Conservation (phyloP, 1,284 basidiomycete genomes). For the Naganishia sp. region DNA sequence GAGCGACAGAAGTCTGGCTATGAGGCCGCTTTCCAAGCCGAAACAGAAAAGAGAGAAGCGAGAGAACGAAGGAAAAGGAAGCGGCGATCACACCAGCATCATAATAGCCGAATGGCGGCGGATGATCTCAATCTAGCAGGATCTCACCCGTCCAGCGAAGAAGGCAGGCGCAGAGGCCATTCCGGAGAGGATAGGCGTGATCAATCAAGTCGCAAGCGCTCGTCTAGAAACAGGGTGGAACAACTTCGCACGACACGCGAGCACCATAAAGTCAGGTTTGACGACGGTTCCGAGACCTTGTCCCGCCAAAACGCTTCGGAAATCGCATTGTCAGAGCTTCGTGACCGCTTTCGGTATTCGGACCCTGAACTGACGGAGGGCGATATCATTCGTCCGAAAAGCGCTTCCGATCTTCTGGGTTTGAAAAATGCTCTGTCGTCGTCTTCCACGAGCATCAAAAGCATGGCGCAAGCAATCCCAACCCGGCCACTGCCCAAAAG, state of each 20-base stretch:
- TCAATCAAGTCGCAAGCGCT: not conserved
- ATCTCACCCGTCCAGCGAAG: not conserved
- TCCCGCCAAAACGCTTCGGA: not conserved
- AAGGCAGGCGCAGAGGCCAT: conserved; percentile 4
- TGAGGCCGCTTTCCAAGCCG: conserved; percentile 19
- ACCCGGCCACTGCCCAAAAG: conserved; percentile 34
- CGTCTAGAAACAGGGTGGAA: conserved; percentile 8
- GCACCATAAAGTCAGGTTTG: conserved; percentile 12
- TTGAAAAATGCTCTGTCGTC: conserved; percentile 30
- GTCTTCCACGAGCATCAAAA: conserved; percentile 21
- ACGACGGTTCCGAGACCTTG: not conserved
- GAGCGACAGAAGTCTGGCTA: conserved; percentile 31
- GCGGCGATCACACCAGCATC: conserved; percentile 19
- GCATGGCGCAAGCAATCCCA: conserved; percentile 8
- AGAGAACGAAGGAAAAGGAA: conserved; percentile 13
- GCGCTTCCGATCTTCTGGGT: conserved; percentile 50
- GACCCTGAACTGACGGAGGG: conserved; percentile 5
- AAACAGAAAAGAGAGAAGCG: conserved; percentile 25
- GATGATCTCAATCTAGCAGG: not conserved
- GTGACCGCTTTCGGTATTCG: not conserved
- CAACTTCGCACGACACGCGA: conserved; percentile 11
- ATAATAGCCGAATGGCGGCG: not conserved
- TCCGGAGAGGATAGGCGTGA: not conserved
- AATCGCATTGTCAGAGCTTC: not conserved
- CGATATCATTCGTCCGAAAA: conserved; percentile 45